Percentiles rank a stretch among this genome's conserved stretches.
Evolutionary conservation across 1,284 basidiomycete genomes (phyloP).

Genomic region (Puccinia novopanici): DNA sequence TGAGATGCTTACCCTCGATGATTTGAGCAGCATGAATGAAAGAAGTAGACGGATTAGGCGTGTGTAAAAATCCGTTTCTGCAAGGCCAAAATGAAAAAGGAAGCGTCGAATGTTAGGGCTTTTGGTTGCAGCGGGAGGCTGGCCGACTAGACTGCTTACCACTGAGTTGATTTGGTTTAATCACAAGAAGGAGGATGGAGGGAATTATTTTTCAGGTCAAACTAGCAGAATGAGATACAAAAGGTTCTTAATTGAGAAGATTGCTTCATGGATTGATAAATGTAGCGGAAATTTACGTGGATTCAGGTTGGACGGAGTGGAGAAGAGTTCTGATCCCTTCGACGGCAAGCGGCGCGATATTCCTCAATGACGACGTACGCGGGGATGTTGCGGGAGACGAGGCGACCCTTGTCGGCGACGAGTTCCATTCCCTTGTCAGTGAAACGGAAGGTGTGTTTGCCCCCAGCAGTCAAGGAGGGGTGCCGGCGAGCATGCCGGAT

Average conservation of each 20-base stretch:
- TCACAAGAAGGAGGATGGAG: neutral
- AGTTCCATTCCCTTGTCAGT: constrained; percentile 17
- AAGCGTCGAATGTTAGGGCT: too few relatives aligned
- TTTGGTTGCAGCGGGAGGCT: neutral
- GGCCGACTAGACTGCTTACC: neutral
- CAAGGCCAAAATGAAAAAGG: too few relatives aligned
- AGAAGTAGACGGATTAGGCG: too few relatives aligned
- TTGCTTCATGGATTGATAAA: neutral
- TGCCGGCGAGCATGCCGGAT: neutral
- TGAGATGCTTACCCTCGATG: too few relatives aligned
- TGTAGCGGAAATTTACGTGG: neutral
- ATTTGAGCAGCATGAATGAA: too few relatives aligned
- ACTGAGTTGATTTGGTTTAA: neutral
- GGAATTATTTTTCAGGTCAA: neutral
- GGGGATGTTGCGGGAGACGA: constrained; percentile 3
- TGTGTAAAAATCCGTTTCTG: too few relatives aligned
- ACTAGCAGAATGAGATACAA: neutral
- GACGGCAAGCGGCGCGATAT: constrained; percentile 1
- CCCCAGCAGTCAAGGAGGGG: neutral
- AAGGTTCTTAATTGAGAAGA: neutral
- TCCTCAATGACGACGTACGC: neutral
- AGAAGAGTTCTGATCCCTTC: constrained; percentile 4
- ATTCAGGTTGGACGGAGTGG: constrained; percentile 9
- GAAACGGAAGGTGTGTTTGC: constrained; percentile 16
- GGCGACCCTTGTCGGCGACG: neutral